phyloP scores from a whole-genome alignment of 2,329 filamentous ascomycete genomes.

The Balansia obtecta region DNA sequence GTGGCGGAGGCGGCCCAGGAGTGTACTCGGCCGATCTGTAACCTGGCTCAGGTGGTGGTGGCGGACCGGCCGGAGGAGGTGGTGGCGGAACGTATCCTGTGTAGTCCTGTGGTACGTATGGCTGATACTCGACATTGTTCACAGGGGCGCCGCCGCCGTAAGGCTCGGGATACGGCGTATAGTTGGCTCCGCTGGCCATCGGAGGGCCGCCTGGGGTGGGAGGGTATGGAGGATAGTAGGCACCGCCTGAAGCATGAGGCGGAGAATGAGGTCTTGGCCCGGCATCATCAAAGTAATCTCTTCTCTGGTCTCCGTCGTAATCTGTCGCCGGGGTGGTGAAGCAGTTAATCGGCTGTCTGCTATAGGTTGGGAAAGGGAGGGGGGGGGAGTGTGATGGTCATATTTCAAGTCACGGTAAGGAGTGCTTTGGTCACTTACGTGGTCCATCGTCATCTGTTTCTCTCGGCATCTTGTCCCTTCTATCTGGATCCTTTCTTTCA shows the following conservation, averaged over 20 bases:
- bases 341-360: not conserved
- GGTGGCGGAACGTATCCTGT: constrained; percentile 23
- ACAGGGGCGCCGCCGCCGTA: constrained; percentile 14
- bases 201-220: constrained; percentile 14
- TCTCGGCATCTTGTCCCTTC: constrained; percentile 21
- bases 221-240: constrained; percentile 33
- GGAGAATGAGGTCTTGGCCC: constrained; percentile 31
- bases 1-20: constrained; percentile 11
- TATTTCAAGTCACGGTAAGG: not conserved
- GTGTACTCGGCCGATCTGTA: constrained; percentile 9
- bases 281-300: constrained; percentile 24
- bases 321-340: constrained; percentile 12
- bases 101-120: constrained; percentile 32
- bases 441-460: constrained; percentile 16
- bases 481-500: constrained; percentile 29
- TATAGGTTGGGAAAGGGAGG: not conserved
- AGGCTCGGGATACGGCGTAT: constrained; percentile 15
- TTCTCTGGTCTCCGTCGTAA: constrained; percentile 23
- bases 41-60: constrained; percentile 8
- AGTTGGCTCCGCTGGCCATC: constrained; percentile 5
- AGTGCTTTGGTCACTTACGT: constrained; percentile 10
- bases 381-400: not conserved
- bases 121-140: constrained; percentile 20
- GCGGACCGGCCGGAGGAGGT: constrained; percentile 22
- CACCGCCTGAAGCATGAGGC: constrained; percentile 38